phyloP scores from a whole-genome alignment of 371 early-diverging fungal genomes.

The Haplosporangium sp. region DNA sequence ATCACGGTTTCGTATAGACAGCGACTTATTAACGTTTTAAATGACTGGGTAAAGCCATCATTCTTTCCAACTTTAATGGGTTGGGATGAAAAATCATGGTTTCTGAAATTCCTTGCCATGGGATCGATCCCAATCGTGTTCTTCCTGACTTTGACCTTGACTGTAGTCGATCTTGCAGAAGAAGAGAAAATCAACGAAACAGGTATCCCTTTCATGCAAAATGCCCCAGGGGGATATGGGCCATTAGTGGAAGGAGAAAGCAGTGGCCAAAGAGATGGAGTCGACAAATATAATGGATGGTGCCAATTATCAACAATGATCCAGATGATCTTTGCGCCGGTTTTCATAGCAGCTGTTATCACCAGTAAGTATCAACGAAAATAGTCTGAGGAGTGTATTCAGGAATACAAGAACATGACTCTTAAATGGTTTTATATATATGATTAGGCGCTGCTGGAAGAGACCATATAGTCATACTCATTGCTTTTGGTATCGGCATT shows the following conservation, averaged over 20 bases:
- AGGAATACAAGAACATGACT: not conserved
- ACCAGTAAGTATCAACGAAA: conserved; percentile 22
- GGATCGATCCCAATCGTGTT: conserved; percentile 68
- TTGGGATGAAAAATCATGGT: conserved; percentile 63
- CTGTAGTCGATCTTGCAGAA: conserved; percentile 65
- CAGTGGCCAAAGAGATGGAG: conserved; percentile 9
- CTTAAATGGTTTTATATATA: not conserved
- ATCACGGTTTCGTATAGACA: conserved; percentile 3
- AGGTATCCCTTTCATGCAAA: not conserved
- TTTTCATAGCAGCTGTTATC: conserved; percentile 47
- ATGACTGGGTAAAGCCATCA: conserved; percentile 28
- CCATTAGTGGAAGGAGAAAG: not conserved
- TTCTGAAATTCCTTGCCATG: conserved; percentile 64
- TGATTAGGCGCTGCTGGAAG: conserved; percentile 33
- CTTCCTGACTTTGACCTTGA: conserved; percentile 65
- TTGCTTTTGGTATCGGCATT: conserved; percentile 15
- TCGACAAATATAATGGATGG: conserved; percentile 48
- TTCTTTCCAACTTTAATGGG: conserved; percentile 69
- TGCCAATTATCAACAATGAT: conserved; percentile 44
- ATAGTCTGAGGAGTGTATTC: not conserved
- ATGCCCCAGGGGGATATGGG: not conserved
- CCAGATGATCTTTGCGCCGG: conserved; percentile 44
- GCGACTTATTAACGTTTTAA: conserved; percentile 7
- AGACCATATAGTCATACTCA: conserved; percentile 24
- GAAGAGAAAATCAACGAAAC: conserved; percentile 7